Base-by-base conservation (phyloP, 2,329 filamentous ascomycete species). In the Sarocladiaceae sp. region DNA sequence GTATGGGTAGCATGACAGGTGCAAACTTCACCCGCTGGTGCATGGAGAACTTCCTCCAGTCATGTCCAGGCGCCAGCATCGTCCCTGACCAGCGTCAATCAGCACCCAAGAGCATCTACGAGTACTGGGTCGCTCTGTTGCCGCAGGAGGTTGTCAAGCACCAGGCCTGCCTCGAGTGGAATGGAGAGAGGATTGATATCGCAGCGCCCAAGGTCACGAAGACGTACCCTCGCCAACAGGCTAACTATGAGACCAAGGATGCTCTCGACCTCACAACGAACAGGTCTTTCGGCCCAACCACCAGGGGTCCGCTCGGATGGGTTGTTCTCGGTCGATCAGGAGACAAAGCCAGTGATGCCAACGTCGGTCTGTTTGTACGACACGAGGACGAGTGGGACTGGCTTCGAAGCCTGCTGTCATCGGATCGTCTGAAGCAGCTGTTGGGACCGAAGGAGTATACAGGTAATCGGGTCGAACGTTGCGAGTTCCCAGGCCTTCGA, bases 21-120 rank as follows among this genome's bases (percentile, higher is more conserved):
- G 31, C 18, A 31, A 50, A 17, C 29, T 72, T 73, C 54, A 58
- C 68, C n/a, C 58, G 67, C 17, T 67, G 69, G 10, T 66, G 67
- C 28, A 64, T 68, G 28, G 69, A 73, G 51, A 60, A 66, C 18
- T 69, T 71, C 36, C 72, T 73, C 66, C 60, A 69, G 56, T 61
- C 61, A 4, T 72, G 71, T 52, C 70, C 71, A 1, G 71, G 70
- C 3, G 71, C 67, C 3, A 71, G 67, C 6, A 65, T 67, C 18
- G 62, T 67, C 54, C 57, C 69, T 4, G 64, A 70, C 53, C 55
- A 63, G 20, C 58, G 66, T 25, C 67, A 69, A 55, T 66, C 64
- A 6, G 63, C 71, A 39, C 52, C 55, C 20, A 60, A 59, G 28
- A 37, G 39, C 5, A 47, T 54, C 31, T 47, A 52, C 23, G 53